These are phyloP conservation scores for Alternaria gansuensis DNA, from an alignment of 2,329 filamentous ascomycete species.

Conservation along the genomic window DNA sequence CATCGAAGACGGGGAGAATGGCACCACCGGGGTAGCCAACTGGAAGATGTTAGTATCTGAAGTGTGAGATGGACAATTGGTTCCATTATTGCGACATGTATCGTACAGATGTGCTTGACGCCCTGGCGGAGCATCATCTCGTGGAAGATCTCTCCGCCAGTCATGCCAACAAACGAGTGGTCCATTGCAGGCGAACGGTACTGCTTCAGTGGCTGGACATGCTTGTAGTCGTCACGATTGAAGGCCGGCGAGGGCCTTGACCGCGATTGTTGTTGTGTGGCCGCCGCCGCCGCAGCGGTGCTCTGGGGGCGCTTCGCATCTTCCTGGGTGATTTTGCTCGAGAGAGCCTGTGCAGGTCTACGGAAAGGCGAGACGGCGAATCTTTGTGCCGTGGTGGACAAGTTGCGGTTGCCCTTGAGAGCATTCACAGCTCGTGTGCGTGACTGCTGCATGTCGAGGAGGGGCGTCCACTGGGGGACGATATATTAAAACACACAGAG, in stretches of 20 bases:
- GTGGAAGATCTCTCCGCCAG: conserved; percentile 95
- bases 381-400: conserved; percentile 54
- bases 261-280: conserved; percentile 41
- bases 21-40: conserved; percentile 87
- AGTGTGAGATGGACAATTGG: not conserved
- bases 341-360: conserved; percentile 45
- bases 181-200: conserved; percentile 61
- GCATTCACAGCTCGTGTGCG: conserved; percentile 49
- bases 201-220: conserved; percentile 58
- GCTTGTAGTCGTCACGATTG: conserved; percentile 58
- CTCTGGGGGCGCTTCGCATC: conserved; percentile 55
- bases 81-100: conserved; percentile 9
- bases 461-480: conserved; percentile 30
- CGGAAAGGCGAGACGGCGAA: conserved; percentile 58
- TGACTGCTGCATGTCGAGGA: conserved; percentile 48
- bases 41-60: conserved; percentile 41
- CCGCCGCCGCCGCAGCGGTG: conserved; percentile 52
- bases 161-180: conserved; percentile 85
- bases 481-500: conserved; percentile 17
- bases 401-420: conserved; percentile 53
- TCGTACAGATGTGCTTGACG: conserved; percentile 94
- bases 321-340: conserved; percentile 48
- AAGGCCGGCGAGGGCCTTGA: conserved; percentile 59
- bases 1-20: conserved; percentile 97
- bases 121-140: conserved; percentile 97